Base-by-base conservation (phyloP, 495 filamentous ascomycete genomes). In the Hypoxylon rickii region DNA sequence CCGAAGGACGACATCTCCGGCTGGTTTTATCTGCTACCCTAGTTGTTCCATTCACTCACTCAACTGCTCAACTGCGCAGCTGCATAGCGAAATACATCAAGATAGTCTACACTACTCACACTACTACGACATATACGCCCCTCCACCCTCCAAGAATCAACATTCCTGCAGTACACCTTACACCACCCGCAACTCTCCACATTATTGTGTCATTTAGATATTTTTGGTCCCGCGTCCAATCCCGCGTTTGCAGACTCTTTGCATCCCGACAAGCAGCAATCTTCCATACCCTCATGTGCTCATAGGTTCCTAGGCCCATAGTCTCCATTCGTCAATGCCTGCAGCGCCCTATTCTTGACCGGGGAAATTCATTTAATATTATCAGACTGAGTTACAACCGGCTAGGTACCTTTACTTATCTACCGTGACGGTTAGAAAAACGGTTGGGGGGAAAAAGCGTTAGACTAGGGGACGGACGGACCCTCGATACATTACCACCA, bases 131-230 rank as follows among this genome's bases (percentile, higher is more conserved):
- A 26, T 41, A 6, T 31, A 18, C 33, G 33, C n/a, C 16, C 16
- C 21, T 33, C 43, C 46, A 13, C 40, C 42, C 41, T 36, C 37
- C 34, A 37, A 43, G 4, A 4, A 4, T 10, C 24, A 29, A 10
- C 4, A 29, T 29, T 51, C 22, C 46, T 58, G 52, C 52, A 57
- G 52, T 62, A 55, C 58, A 52, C 59, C 53, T 63, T 61, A 33
- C 44, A 38, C 33, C 15, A 49, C 42, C 59, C 59, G 53, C 38
- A 50, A 58, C 59, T 48, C 59, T 63, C 59, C 53, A 63, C 59
- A 57, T 34, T 53, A 63, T 63, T 63, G 59, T 63, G 59, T 58
- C 59, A 57, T 63, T 42, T 47, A 63, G 42, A 45, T 39, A 33
- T 36, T 44, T 50, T 63, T 38, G 32, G 44, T 37, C 40, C 48